Evolutionary conservation across 2,329 filamentous ascomycete genomes (phyloP).

Genomic region (Ophiobolus disseminans): DNA sequence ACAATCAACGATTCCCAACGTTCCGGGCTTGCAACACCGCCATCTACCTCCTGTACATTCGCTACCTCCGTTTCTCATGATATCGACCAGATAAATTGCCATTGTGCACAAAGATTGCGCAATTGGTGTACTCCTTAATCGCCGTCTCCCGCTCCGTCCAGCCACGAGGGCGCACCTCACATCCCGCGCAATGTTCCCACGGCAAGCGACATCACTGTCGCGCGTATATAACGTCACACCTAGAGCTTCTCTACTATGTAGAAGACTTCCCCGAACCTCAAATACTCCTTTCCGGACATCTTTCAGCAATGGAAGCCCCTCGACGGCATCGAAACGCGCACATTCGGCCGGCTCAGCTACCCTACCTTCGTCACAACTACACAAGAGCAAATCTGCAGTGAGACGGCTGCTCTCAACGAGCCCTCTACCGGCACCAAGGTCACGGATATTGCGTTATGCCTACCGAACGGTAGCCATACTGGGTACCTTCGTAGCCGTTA

Average conservation of each 20-base stretch:
- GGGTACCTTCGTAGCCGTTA: constrained; percentile 76
- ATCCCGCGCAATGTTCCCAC: constrained; percentile 35
- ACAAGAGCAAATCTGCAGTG: constrained; percentile 22
- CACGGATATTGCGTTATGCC: constrained; percentile 59
- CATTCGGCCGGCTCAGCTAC: constrained; percentile 25
- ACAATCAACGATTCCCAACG: constrained; percentile 26
- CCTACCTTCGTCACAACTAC: constrained; percentile 26
- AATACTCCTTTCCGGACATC: constrained; percentile 29
- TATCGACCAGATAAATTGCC: background rate
- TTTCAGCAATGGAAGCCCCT: constrained; percentile 35
- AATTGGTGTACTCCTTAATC: constrained; percentile 10
- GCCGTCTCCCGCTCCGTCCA: background rate
- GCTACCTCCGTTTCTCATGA: background rate
- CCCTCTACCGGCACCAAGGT: constrained; percentile 39
- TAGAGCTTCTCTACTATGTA: constrained; percentile 22
- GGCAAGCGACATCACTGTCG: constrained; percentile 39
- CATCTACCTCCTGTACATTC: background rate
- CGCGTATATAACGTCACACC: constrained; percentile 30
- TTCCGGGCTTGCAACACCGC: background rate
- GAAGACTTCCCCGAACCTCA: constrained; percentile 14
- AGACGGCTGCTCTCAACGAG: constrained; percentile 40
- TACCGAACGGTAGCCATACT: constrained; percentile 75
- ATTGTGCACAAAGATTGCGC: constrained; percentile 3
- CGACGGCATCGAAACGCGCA: constrained; percentile 28
- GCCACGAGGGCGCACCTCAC: constrained; percentile 9